Conservation (phyloP, 352 stramenopile genomes). For the Phytophthora niederhauseri region DNA sequence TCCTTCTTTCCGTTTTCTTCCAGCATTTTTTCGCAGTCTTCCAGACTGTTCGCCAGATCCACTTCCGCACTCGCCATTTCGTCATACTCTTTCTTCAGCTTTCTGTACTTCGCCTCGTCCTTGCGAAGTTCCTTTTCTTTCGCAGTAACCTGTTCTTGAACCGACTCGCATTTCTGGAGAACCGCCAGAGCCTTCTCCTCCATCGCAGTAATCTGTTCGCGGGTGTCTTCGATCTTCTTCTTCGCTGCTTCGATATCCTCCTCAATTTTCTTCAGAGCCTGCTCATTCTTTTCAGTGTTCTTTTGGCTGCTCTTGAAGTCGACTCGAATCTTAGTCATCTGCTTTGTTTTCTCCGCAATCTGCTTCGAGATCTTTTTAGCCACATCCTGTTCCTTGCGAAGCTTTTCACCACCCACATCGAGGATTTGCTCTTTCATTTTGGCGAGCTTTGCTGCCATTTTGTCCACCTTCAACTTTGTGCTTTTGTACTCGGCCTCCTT, state of each 20-base stretch:
- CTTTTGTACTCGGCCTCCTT: constrained; percentile 90
- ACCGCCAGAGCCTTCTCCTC: constrained; percentile 94
- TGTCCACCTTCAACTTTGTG: constrained; percentile 68
- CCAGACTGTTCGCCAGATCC: constrained; percentile 93
- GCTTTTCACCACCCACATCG: constrained; percentile 93
- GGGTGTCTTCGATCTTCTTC: constrained; percentile 85
- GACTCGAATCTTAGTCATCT: constrained; percentile 86
- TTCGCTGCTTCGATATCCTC: constrained; percentile 79
- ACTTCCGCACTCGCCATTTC: constrained; percentile 92
- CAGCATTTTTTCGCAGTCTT: constrained; percentile 93
- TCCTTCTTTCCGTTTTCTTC: constrained; percentile 93
- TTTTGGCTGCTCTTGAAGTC: constrained; percentile 88
- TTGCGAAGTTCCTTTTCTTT: constrained; percentile 87
- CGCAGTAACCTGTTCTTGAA: constrained; percentile 87
- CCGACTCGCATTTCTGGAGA: constrained; percentile 90
- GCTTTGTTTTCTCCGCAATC: constrained; percentile 91
- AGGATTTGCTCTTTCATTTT: constrained; percentile 96
- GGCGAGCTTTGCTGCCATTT: constrained; percentile 82
- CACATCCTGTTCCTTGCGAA: constrained; percentile 95
- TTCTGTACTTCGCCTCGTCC: constrained; percentile 80
- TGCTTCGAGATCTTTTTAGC: constrained; percentile 81
- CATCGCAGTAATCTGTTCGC: constrained; percentile 91
- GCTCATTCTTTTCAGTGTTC: constrained; percentile 72
- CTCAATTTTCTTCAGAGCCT: constrained; percentile 64
- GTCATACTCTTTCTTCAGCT: constrained; percentile 92